Evolutionary conservation across 2,329 filamentous ascomycete species (phyloP).

Genomic region (Colletotrichum truncatum): DNA sequence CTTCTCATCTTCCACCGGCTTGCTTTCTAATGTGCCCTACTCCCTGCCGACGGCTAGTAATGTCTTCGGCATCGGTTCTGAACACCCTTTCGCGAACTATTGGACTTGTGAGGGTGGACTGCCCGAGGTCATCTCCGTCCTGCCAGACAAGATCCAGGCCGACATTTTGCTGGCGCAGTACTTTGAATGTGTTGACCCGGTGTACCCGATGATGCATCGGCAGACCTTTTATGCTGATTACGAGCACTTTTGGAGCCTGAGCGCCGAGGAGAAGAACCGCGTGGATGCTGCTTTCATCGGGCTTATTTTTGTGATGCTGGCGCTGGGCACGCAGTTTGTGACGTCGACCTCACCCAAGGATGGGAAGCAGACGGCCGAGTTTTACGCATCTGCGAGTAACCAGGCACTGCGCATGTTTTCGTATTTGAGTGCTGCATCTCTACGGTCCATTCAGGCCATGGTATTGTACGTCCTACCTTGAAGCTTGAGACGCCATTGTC

Average conservation of each 20-base stretch:
- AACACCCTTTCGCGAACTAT: conserved; percentile 85
- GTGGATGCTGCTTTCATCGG: conserved; percentile 76
- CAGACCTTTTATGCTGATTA: conserved; percentile 82
- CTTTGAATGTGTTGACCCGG: conserved; percentile 78
- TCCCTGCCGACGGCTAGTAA: conserved; percentile 77
- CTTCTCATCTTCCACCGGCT: conserved; percentile 61
- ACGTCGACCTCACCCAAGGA: conserved; percentile 66
- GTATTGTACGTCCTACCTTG: conserved; percentile 58
- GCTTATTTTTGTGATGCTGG: conserved; percentile 80
- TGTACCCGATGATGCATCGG: conserved; percentile 83
- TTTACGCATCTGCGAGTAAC: conserved; percentile 82
- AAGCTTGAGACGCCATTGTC: rapidly evolving
- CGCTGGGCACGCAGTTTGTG: conserved; percentile 82
- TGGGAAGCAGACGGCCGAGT: conserved; percentile 79
- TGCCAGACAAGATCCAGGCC: conserved; percentile 80
- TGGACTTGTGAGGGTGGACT: conserved; percentile 84
- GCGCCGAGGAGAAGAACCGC: conserved; percentile 63
- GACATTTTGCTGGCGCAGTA: conserved; percentile 74
- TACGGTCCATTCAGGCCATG: conserved; percentile 82
- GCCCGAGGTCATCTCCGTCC: conserved; percentile 77
- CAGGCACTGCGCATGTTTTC: conserved; percentile 80
- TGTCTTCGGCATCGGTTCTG: conserved; percentile 82
- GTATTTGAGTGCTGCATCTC: conserved; percentile 78
- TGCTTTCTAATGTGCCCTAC: conserved; percentile 79
- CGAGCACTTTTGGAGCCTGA: conserved; percentile 78